phyloP scores from a whole-genome alignment of 306 rosid species.

The Trifolium fragiferum region DNA sequence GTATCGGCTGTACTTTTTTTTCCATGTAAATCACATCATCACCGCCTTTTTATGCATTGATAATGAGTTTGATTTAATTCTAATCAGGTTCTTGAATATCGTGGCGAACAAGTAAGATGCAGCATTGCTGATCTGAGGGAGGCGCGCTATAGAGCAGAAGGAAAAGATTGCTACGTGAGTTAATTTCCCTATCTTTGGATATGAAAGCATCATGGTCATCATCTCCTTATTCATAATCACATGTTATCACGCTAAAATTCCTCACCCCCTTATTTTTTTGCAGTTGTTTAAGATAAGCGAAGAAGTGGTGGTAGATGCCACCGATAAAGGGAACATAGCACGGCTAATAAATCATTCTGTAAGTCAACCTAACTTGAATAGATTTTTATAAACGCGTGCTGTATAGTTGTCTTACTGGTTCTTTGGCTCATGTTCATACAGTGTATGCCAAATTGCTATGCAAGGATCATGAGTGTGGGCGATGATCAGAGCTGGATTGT shows the following conservation, averaged over 20 bases:
- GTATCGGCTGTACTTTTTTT: constrained; percentile 1
- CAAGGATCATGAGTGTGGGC: constrained; percentile 99
- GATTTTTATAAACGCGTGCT: constrained; percentile 5
- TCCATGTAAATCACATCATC: constrained; percentile 19
- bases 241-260: constrained; percentile 29
- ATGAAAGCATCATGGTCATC: background rate
- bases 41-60: background rate
- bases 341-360: constrained; percentile 97
- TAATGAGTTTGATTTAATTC: too few relatives aligned
- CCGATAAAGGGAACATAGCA: constrained; percentile 98
- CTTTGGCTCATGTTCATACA: constrained; percentile 44
- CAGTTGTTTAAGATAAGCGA: constrained; percentile 98
- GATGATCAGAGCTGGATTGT: constrained; percentile 94
- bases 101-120: constrained; percentile 97
- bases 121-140: constrained; percentile 94
- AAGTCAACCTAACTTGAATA: constrained; percentile 45
- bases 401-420: constrained; percentile 29
- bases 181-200: background rate
- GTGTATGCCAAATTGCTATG: constrained; percentile 99
- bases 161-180: constrained; percentile 98
- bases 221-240: background rate
- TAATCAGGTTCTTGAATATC: constrained; percentile 98
- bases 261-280: constrained; percentile 32
- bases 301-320: constrained; percentile 99
- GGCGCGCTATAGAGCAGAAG: constrained; percentile 74